Percentiles rank a stretch among this genome's conserved stretches.
phyloP scores from a whole-genome alignment of 176 grass and related monocot species.

The Avena sativa region DNA sequence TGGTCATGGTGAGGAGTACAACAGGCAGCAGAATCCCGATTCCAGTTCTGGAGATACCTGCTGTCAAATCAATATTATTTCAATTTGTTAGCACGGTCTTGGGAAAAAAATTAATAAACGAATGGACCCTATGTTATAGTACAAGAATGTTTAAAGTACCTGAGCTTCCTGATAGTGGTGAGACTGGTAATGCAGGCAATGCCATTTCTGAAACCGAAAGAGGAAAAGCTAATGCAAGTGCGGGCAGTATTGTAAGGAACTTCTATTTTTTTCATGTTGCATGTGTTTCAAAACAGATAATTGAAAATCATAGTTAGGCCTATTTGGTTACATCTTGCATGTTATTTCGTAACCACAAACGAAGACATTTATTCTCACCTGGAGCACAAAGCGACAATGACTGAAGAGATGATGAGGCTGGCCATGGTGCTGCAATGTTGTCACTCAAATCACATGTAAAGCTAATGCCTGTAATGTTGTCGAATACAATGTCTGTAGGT shows the following conservation, averaged over 20 bases:
- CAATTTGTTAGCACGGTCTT: conserved; percentile 9
- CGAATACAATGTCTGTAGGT: conserved; percentile 85
- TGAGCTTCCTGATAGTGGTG: conserved; percentile 61
- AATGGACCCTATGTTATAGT: neutral
- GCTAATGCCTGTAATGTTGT: conserved; percentile 90
- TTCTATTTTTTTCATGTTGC: neutral
- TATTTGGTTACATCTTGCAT: neutral
- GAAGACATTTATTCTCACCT: conserved; percentile 49
- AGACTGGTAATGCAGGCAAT: conserved; percentile 87
- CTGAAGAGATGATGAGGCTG: conserved; percentile 88
- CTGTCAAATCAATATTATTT: neutral
- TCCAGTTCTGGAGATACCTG: conserved; percentile 56
- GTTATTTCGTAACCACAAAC: neutral
- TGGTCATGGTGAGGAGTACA: conserved; percentile 41
- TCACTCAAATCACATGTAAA: conserved; percentile 97
- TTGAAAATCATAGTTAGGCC: neutral
- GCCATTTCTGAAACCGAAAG: conserved; percentile 85
- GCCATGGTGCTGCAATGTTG: conserved; percentile 98
- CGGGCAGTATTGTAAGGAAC: neutral
- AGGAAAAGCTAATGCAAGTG: conserved; percentile 23
- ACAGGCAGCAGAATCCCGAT: conserved; percentile 42
- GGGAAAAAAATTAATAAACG: neutral
- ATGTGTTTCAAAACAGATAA: neutral
- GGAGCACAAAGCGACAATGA: conserved; percentile 96
- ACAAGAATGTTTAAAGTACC: conserved; percentile 48